A percentile compares a stretch with the other conserved stretches of the same genome.
Evolutionary conservation across 768 basidiomycete species (phyloP).

Genomic region (Hypholoma fasciculare): DNA sequence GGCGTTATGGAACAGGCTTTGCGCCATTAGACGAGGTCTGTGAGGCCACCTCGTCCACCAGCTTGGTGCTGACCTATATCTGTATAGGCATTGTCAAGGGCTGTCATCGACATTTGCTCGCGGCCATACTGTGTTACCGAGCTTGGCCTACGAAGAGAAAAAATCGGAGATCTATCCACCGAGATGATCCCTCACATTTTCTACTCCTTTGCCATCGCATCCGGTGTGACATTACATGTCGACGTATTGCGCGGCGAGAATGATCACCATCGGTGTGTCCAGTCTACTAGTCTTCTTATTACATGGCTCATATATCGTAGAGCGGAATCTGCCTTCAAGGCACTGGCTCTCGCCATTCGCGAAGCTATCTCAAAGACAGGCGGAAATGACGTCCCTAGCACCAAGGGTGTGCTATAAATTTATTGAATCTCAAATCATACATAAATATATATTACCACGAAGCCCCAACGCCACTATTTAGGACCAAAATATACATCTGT

Average conservation of each 20-base stretch:
- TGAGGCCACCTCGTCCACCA: neutral
- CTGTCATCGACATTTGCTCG: conserved; percentile 98
- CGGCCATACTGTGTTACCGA: conserved; percentile 95
- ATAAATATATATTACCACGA: conserved; percentile 10
- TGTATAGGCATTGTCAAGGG: conserved; percentile 84
- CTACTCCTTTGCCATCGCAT: conserved; percentile 96
- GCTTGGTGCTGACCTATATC: conserved; percentile 4
- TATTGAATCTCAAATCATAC: conserved; percentile 9
- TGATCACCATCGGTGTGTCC: conserved; percentile 89
- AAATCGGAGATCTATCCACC: conserved; percentile 91
- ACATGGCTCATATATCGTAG: conserved; percentile 38
- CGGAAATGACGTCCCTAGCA: conserved; percentile 89
- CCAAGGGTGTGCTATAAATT: conserved; percentile 84
- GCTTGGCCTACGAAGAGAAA: conserved; percentile 84
- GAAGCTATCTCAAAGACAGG: conserved; percentile 93
- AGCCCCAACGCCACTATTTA: conserved; percentile 20
- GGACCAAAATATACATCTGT: conserved; percentile 82
- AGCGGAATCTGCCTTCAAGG: conserved; percentile 98
- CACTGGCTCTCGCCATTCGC: conserved; percentile 90
- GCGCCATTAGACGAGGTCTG: conserved; percentile 95
- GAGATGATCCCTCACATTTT: conserved; percentile 99
- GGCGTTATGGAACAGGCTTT: conserved; percentile 93
- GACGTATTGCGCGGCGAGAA: conserved; percentile 95
- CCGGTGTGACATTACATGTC: conserved; percentile 91
- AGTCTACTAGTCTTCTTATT: neutral